A percentile compares a stretch with the other conserved stretches of the same genome.
phyloP scores from a whole-genome alignment of 306 rosid species.

The Parietaria judaica region DNA sequence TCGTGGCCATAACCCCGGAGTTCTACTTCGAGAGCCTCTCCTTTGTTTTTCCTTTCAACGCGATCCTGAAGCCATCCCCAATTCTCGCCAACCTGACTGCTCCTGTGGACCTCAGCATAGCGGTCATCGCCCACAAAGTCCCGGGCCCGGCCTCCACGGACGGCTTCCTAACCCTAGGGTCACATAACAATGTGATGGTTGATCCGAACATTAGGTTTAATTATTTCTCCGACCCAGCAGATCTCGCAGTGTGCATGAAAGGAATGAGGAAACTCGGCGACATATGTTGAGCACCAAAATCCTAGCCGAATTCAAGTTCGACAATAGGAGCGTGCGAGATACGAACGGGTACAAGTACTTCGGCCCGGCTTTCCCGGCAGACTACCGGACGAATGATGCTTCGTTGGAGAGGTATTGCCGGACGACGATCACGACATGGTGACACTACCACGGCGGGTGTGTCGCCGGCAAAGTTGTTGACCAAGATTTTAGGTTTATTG shows the following conservation, averaged over 20 bases:
- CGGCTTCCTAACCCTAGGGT: slow-evolving; percentile 1
- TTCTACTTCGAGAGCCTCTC: not conserved
- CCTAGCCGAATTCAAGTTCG: not conserved
- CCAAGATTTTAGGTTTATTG: slow-evolving; percentile 16
- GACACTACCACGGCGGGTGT: slow-evolving; percentile 34
- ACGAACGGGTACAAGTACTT: slow-evolving; percentile 3
- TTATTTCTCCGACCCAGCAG: not conserved
- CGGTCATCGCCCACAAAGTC: not conserved
- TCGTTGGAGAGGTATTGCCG: slow-evolving; percentile 11
- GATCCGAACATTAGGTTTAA: slow-evolving; percentile 9
- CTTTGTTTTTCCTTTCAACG: not conserved
- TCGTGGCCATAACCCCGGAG: not conserved
- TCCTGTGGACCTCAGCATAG: not conserved
- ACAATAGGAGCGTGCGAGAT: not conserved
- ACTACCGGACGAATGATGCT: not conserved
- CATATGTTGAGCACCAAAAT: slow-evolving; percentile 4
- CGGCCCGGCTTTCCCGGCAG: slow-evolving; percentile 4
- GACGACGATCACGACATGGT: slow-evolving; percentile 12
- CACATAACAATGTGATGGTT: not conserved
- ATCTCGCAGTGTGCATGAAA: slow-evolving; percentile 10
- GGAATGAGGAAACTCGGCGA: slow-evolving; percentile 12
- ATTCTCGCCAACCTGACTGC: not conserved
- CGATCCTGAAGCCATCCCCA: not conserved
- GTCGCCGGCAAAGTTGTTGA: slow-evolving; percentile 25
- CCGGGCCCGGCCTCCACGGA: not conserved